Evolutionary conservation across 148 eudicot species (phyloP).

Genomic region (Heliamphora exappendiculata): DNA sequence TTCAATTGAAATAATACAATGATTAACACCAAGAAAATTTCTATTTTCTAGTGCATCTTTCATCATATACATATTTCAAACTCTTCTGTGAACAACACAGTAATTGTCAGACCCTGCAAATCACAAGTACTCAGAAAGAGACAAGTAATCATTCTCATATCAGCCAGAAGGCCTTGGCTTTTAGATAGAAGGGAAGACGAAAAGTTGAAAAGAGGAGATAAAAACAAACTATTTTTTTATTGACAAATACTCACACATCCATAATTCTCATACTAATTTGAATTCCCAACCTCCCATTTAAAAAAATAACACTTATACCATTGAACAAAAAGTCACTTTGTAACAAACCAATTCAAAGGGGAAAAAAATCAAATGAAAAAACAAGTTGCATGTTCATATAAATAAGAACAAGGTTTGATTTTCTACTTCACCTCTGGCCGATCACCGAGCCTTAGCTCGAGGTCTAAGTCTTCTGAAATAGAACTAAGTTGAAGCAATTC

Average conservation of each 20-base stretch:
- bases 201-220: not conserved
- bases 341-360: no score
- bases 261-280: no score
- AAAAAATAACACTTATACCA: not conserved
- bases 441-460: constrained; percentile 76
- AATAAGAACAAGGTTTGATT: not conserved
- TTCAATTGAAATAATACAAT: not conserved
- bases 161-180: not conserved
- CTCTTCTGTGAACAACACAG: not conserved
- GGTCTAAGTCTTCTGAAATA: constrained; percentile 47
- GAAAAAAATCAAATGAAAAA: not conserved
- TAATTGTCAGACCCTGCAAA: not conserved
- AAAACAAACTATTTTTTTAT: no score
- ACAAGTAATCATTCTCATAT: constrained; percentile 5
- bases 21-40: not conserved
- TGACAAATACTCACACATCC: no score
- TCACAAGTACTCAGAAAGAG: not conserved
- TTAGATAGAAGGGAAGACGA: not conserved
- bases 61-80: not conserved
- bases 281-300: no score
- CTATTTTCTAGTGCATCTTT: not conserved
- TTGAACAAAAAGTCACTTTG: no score
- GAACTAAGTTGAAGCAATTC: constrained; percentile 18
- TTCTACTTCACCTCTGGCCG: constrained; percentile 35
- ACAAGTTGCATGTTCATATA: not conserved